phyloP scores from a whole-genome alignment of 1,284 basidiomycete genomes.

The Fomes fomentarius region DNA sequence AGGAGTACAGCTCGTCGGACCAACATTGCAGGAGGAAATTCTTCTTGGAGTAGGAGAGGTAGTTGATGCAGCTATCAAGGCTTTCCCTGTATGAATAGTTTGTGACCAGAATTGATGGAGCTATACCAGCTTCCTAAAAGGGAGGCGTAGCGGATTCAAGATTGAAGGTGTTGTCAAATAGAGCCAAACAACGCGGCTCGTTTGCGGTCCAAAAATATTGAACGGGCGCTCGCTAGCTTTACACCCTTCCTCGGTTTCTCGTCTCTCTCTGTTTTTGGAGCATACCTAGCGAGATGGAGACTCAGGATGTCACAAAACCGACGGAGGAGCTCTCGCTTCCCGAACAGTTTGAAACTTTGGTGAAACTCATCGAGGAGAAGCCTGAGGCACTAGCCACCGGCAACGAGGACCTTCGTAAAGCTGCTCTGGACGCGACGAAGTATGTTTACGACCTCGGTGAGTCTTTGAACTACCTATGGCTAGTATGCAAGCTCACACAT shows the following conservation, averaged over 20 bases:
- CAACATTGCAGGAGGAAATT: conserved; percentile 54
- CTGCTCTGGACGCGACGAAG: conserved; percentile 74
- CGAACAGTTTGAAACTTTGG: conserved; percentile 49
- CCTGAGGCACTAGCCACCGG: conserved; percentile 61
- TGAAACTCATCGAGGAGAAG: conserved; percentile 54
- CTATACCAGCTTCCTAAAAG: not conserved
- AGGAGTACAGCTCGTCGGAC: conserved; percentile 51
- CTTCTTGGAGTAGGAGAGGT: conserved; percentile 45
- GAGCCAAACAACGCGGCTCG: conserved; percentile 15
- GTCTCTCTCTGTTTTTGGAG: not conserved
- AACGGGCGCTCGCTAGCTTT: conserved; percentile 10
- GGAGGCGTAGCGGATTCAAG: conserved; percentile 13
- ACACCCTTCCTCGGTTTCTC: not conserved
- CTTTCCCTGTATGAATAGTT: not conserved
- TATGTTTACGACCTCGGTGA: conserved; percentile 82
- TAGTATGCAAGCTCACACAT: not conserved
- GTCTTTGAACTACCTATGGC: conserved; percentile 26
- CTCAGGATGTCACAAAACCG: not conserved
- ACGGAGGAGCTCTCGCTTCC: conserved; percentile 33
- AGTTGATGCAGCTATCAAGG: conserved; percentile 38
- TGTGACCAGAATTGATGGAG: not conserved
- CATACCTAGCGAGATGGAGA: not conserved
- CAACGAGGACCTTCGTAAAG: conserved; percentile 55
- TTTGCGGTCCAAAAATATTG: conserved; percentile 24
- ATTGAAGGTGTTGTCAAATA: conserved; percentile 24